Base-by-base conservation (phyloP, 192 early-diverging fungal genomes). In the Backusella liffmaniae region DNA sequence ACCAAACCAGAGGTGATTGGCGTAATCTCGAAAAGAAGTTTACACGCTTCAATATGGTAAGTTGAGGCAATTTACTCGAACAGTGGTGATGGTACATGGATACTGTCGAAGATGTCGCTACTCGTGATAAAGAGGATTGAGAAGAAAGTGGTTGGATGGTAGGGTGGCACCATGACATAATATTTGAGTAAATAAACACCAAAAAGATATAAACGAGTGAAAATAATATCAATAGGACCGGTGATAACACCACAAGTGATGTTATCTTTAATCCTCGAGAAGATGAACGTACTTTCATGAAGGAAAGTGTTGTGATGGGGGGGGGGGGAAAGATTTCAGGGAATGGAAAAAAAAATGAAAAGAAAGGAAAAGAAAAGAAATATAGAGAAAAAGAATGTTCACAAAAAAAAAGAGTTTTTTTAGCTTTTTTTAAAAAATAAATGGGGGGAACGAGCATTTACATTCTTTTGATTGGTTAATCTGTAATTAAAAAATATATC, bases 211-310 rank as follows among this genome's bases (percentile, higher is more conserved):
- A 39, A 26, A 73, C 32, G 53, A 56, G 72, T 59, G 72, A 62
- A 34, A 73, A 21, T 29, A 73, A 36, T 30, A 73, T 51, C 21
- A 73, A 56, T 5, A 72, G 9, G 12, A 73, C 72, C 10, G 56
- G 72, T 41, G 53, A 41, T 36, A 73, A 41, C 12, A 73, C 72
- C 35, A 73, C 56, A 41, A 73, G 51, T 9, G 72, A 73, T 12
- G 72, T 42, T 39, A 73, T 62, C 35, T 73, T 53, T 13, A 73
- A 62, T 39, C 72, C 72, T 59, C 72, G 72, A 39, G 35, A 39
- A 39, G 37, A 69, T 69, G 37, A 39, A 39, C 10, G 35, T 69
- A 69, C 21, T 69, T 21, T 68, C n/a, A 68, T 36, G 67, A 37
- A 21, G 21, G 36, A 39, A 68, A 49, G 46, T 49, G 46, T 21